Evolutionary conservation across 2,329 filamentous ascomycete genomes (phyloP).

Genomic region (Graphilbum ipis-grandicollis): DNA sequence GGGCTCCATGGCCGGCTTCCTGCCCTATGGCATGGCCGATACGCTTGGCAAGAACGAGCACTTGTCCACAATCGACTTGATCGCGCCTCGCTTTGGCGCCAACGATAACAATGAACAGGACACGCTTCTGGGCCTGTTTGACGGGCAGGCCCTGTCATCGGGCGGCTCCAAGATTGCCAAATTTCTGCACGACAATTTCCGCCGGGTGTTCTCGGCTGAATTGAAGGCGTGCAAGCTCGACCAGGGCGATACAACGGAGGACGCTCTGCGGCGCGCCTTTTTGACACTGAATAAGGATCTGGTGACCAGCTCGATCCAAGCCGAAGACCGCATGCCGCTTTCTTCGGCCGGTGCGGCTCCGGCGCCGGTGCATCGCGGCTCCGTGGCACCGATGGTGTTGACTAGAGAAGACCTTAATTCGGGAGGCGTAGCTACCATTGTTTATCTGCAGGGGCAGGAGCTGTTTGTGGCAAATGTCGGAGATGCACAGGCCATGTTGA

Average conservation of each 20-base stretch:
- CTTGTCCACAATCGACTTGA: conserved; percentile 85
- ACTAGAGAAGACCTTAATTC: conserved; percentile 80
- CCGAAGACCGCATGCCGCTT: conserved; percentile 23
- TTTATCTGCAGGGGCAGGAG: conserved; percentile 79
- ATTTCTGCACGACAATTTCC: conserved; percentile 91
- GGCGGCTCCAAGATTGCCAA: conserved; percentile 93
- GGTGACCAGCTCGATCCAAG: conserved; percentile 65
- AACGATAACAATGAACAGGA: conserved; percentile 52
- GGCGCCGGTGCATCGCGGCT: conserved; percentile 42
- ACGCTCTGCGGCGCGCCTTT: conserved; percentile 77
- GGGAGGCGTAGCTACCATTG: conserved; percentile 79
- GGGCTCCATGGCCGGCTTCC: conserved; percentile 74
- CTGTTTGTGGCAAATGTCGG: conserved; percentile 91
- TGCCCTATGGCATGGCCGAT: conserved; percentile 96
- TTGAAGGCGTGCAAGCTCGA: conserved; percentile 52
- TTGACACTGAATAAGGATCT: conserved; percentile 86
- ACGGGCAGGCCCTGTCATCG: conserved; percentile 75
- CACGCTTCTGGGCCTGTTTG: conserved; percentile 85
- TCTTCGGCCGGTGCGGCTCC: conserved; percentile 21
- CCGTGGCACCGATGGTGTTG: conserved; percentile 56
- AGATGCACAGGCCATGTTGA: conserved; percentile 87
- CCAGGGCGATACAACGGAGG: conserved; percentile 56
- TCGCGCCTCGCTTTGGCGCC: conserved; percentile 75
- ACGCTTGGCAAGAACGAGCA: conserved; percentile 87
- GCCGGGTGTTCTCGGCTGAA: conserved; percentile 66